phyloP scores from a whole-genome alignment of 495 filamentous ascomycete species.

The Neurospora sp. region DNA sequence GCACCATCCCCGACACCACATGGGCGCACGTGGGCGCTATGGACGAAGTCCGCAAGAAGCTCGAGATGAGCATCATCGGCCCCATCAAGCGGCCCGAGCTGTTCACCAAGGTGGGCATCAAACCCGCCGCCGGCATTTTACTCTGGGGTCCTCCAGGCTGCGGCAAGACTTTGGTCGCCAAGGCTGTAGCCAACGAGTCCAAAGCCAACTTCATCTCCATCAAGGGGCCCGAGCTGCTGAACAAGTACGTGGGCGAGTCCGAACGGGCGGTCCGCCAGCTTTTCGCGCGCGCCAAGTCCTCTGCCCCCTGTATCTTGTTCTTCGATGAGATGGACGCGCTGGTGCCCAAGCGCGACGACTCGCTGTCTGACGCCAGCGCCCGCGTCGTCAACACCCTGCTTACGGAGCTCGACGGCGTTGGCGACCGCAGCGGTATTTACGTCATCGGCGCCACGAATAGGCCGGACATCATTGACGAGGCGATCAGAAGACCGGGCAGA shows the following conservation, averaged over 20 bases:
- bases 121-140: constrained; percentile 79
- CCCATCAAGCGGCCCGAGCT: constrained; percentile 80
- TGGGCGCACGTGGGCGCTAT: constrained; percentile 92
- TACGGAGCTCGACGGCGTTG: constrained; percentile 89
- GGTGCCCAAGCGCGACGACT: constrained; percentile 73
- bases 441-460: constrained; percentile 92
- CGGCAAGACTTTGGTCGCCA: constrained; percentile 92
- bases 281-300: constrained; percentile 78
- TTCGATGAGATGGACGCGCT: constrained; percentile 96
- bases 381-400: constrained; percentile 92
- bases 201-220: constrained; percentile 97
- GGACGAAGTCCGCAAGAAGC: constrained; percentile 63
- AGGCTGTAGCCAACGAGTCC: constrained; percentile 91
- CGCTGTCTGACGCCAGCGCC: constrained; percentile 69
- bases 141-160: constrained; percentile 97
- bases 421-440: constrained; percentile 76
- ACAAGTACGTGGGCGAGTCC: constrained; percentile 93
- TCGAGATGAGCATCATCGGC: constrained; percentile 81
- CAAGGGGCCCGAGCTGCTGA: constrained; percentile 87
- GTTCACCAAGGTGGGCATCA: constrained; percentile 74
- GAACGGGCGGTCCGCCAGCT: constrained; percentile 89
- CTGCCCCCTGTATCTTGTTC: constrained; percentile 88
- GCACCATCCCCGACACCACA: constrained; percentile 92
- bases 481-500: constrained; percentile 86
- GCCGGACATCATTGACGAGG: constrained; percentile 92